A percentile compares a stretch with the other conserved stretches of the same genome.
These are phyloP conservation scores for Gossypium thurberi DNA, from an alignment of 345 rosid genomes.

Conservation along the genomic window DNA sequence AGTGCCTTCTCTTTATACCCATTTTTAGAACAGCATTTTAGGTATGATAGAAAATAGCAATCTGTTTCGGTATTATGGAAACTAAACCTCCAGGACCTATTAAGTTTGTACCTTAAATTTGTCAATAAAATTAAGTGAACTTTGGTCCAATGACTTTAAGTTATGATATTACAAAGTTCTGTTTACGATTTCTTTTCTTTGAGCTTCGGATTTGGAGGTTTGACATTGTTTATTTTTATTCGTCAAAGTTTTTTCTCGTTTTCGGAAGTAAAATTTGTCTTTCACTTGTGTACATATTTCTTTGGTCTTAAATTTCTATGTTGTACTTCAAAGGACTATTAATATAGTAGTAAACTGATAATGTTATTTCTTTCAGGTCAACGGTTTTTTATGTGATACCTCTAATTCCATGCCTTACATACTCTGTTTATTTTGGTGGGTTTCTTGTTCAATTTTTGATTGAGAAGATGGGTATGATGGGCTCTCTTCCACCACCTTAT, in stretches of 20 bases:
- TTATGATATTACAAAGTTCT: background rate
- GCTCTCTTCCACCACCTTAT: slow-evolving; percentile 78
- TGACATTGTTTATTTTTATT: background rate
- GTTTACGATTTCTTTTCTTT: background rate
- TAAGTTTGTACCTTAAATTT: background rate
- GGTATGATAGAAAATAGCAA: background rate
- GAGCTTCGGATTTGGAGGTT: background rate
- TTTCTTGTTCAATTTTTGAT: slow-evolving; percentile 68
- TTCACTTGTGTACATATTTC: background rate
- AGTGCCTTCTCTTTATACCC: background rate
- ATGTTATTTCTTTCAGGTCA: slow-evolving; percentile 54
- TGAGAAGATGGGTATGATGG: slow-evolving; percentile 99
- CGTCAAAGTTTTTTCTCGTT: background rate
- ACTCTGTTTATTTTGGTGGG: slow-evolving; percentile 72
- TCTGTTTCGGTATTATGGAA: background rate
- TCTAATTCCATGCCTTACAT: slow-evolving; percentile 68
- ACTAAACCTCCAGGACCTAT: background rate
- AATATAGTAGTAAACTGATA: slow-evolving; percentile 13
- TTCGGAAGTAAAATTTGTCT: background rate
- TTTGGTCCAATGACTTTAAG: background rate
- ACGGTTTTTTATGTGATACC: slow-evolving; percentile 54
- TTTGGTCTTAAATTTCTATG: background rate
- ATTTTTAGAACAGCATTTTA: background rate
- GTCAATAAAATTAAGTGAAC: background rate
- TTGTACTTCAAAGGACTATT: background rate